Base-by-base conservation (phyloP, 805 yeast genomes). In the Suhomyces pyralidae region DNA sequence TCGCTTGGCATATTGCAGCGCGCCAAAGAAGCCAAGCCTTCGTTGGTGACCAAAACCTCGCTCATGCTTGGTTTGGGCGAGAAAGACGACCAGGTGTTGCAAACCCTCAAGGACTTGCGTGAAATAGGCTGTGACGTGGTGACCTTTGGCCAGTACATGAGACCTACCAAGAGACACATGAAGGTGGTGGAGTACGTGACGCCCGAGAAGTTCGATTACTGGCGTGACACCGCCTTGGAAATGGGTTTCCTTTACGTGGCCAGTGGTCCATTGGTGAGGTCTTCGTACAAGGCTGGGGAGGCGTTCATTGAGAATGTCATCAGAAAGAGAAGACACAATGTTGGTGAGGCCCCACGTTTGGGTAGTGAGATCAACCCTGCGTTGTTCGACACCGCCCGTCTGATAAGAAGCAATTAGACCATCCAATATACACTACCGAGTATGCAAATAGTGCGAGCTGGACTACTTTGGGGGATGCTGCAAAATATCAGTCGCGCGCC, bases 141-240 rank as follows among this genome's bases (percentile, higher is more conserved):
- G 15, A 94, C 99, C 0, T 94, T 94, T 71, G 99, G 99, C 36
- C 99, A 94, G 73, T 94, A 94, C 70, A 94, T 94, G 97, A 82
- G 99, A 68, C 99, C 99, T 45, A 94, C 99, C 1, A 94, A 89
- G 72, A 85, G 99, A 65, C 99, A 94, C 70, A 91, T 94, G 96
- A 92, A 92, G 74, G 99, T 94, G 43, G 97, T 90, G 9, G 97
- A 93, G 61, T 94, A 94, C 63, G 83, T 94, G 17, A 87, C 84
- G 24, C 99, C 99, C 2, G 97, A 89, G 60, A 91, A 90, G 69
- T 94, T 94, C 67, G 96, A 92, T 55, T 79, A 86, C 67, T 94
- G 99, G 99, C 90, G 85, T 63, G 83, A 87, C 52, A 80, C 78
- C 8, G 98, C 99, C 0, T 68, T 86, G 57, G 90, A 88, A 43